Evolutionary conservation across 2,329 filamentous ascomycete genomes (phyloP).

Genomic region (Colletotrichum paranaense): DNA sequence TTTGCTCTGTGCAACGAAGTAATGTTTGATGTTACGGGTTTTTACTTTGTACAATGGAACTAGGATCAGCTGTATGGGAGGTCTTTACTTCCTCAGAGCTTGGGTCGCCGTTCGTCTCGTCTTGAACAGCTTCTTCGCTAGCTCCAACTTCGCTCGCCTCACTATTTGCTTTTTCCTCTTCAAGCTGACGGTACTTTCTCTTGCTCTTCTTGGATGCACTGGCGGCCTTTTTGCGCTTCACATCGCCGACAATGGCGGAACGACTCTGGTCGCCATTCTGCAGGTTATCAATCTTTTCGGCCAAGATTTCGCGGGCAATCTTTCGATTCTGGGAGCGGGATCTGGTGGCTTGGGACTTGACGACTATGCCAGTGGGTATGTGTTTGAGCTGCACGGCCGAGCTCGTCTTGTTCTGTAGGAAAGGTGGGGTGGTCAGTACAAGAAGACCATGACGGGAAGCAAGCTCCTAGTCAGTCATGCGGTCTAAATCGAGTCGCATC

Average conservation of each 20-base stretch:
- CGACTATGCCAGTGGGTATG: constrained; percentile 87
- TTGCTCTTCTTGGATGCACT: constrained; percentile 85
- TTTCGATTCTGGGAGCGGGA: constrained; percentile 89
- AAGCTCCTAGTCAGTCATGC: constrained; percentile 14
- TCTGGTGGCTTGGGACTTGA: constrained; percentile 94
- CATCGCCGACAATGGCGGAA: constrained; percentile 70
- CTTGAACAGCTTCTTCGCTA: constrained; percentile 10
- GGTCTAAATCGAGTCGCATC: constrained; percentile 18
- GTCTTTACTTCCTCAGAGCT: constrained; percentile 31
- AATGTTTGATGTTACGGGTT: not conserved
- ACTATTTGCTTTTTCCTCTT: constrained; percentile 55
- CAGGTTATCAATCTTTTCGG: constrained; percentile 78
- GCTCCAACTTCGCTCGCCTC: constrained; percentile 26
- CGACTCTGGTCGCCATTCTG: constrained; percentile 78
- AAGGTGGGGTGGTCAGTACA: not conserved
- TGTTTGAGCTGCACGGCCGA: constrained; percentile 95
- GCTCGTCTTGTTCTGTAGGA: constrained; percentile 86
- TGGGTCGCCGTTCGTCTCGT: constrained; percentile 12
- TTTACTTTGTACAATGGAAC: not conserved
- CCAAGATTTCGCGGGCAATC: constrained; percentile 82
- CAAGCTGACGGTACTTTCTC: constrained; percentile 78
- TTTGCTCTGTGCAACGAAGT: not conserved
- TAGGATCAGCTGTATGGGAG: not conserved
- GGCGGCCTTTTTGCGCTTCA: constrained; percentile 75
- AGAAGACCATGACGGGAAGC: not conserved